Evolutionary conservation across 2,329 filamentous ascomycete species (phyloP).

Genomic region (Dothistroma septosporum): DNA sequence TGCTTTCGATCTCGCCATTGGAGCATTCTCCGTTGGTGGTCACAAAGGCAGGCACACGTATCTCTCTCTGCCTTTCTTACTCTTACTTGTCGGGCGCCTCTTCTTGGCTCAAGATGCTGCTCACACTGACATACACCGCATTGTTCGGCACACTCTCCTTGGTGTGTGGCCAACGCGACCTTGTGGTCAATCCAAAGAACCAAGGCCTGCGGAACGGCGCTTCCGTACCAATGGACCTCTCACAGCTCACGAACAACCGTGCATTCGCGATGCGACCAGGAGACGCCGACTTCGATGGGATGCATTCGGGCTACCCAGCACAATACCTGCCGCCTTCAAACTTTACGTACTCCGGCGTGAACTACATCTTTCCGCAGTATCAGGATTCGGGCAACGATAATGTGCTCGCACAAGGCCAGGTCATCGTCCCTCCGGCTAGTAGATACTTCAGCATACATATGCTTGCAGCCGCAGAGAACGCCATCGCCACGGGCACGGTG

Average conservation of each 20-base stretch:
- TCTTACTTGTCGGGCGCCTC: neutral
- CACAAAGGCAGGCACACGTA: constrained; percentile 19
- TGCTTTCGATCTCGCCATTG: constrained; percentile 5
- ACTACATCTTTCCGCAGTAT: constrained; percentile 38
- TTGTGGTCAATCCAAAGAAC: constrained; percentile 32
- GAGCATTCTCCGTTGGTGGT: neutral
- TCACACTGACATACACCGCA: neutral
- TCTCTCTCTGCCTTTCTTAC: constrained; percentile 3
- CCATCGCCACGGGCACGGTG: constrained; percentile 37
- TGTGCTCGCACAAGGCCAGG: constrained; percentile 37
- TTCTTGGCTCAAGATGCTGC: neutral
- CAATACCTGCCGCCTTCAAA: constrained; percentile 34
- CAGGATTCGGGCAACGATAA: constrained; percentile 38
- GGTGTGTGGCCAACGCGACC: constrained; percentile 23
- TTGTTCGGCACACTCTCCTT: constrained; percentile 15
- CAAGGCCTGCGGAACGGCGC: constrained; percentile 16
- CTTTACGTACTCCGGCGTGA: constrained; percentile 38
- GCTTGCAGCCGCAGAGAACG: constrained; percentile 40
- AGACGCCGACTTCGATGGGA: constrained; percentile 37
- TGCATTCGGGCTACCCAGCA: constrained; percentile 38
- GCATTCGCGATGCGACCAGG: constrained; percentile 36
- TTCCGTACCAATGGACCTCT: constrained; percentile 28
- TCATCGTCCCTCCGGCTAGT: constrained; percentile 30
- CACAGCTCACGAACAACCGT: constrained; percentile 34
- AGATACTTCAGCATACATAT: constrained; percentile 40